These are phyloP conservation scores for Myrica gale DNA, from an alignment of 306 rosid species.

Conservation along the genomic window DNA sequence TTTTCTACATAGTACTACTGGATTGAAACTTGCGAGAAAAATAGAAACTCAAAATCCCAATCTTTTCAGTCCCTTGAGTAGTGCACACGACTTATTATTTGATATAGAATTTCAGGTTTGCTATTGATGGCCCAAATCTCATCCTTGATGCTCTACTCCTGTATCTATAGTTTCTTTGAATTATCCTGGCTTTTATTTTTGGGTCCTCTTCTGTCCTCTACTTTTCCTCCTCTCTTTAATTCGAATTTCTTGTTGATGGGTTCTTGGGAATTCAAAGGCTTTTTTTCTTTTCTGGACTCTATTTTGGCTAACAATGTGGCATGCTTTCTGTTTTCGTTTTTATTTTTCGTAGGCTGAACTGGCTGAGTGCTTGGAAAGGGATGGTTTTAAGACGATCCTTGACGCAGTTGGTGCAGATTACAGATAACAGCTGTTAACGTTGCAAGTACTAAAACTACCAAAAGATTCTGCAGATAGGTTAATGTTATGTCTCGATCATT, in stretches of 20 bases:
- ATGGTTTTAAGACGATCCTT: constrained; percentile 75
- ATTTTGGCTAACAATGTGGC: not conserved
- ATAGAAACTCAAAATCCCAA: not conserved
- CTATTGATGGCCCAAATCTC: too few relatives aligned
- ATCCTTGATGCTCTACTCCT: not conserved
- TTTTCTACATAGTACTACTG: too few relatives aligned
- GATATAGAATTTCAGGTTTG: not conserved
- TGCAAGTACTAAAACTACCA: not conserved
- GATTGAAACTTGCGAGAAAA: not conserved
- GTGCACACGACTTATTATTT: not conserved
- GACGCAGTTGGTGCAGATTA: constrained; percentile 96
- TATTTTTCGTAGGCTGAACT: constrained; percentile 62
- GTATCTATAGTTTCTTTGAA: not conserved
- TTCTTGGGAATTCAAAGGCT: not conserved
- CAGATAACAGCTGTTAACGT: constrained; percentile 31
- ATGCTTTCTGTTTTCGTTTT: constrained; percentile 5
- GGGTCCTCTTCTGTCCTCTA: not conserved
- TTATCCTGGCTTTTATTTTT: not conserved
- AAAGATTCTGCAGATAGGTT: not conserved
- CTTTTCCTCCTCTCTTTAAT: too few relatives aligned
- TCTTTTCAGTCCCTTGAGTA: not conserved
- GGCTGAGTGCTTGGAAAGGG: constrained; percentile 82
- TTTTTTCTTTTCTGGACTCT: not conserved
- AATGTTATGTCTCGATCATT: not conserved
- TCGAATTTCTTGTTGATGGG: not conserved